Percentiles rank a stretch among this genome's conserved stretches.
Evolutionary conservation across 2,329 filamentous ascomycete species (phyloP).

Genomic region (Sporothrix sp.): DNA sequence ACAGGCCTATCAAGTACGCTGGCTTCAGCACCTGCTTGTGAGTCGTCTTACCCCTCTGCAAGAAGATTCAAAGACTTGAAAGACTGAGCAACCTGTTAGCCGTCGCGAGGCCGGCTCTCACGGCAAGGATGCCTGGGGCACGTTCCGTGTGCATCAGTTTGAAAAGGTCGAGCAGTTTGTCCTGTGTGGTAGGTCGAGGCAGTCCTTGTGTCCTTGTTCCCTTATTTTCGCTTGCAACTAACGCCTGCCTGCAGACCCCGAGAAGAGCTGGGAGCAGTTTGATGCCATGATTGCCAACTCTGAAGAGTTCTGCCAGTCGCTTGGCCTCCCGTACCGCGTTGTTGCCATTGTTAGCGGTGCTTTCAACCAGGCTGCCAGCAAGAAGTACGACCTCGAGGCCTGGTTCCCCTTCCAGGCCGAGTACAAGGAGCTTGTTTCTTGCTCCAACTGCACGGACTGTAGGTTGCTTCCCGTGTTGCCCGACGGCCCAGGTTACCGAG

Average conservation of each 20-base stretch:
- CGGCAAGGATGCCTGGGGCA: conserved; percentile 74
- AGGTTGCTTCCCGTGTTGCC: not conserved
- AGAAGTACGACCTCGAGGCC: conserved; percentile 89
- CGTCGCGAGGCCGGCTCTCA: conserved; percentile 89
- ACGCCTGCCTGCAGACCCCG: conserved; percentile 62
- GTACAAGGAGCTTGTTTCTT: conserved; percentile 96
- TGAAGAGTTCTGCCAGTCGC: conserved; percentile 89
- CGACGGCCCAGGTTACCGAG: too few relatives aligned
- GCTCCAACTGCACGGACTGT: conserved; percentile 93
- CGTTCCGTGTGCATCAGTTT: conserved; percentile 97
- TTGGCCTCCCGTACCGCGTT: conserved; percentile 82
- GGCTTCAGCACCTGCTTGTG: conserved; percentile 87
- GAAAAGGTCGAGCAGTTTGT: conserved; percentile 47
- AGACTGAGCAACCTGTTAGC: conserved; percentile 19
- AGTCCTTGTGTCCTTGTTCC: not conserved
- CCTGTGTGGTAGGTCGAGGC: conserved; percentile 30
- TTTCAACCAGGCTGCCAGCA: conserved; percentile 73
- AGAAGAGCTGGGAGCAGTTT: conserved; percentile 87
- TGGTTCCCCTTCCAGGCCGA: conserved; percentile 95
- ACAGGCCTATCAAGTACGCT: conserved; percentile 70
- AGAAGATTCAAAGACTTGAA: rapidly evolving
- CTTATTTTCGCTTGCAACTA: conserved; percentile 27
- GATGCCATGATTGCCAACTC: conserved; percentile 86
- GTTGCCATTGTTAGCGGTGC: conserved; percentile 95
- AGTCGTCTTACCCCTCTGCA: not conserved